Base-by-base conservation (phyloP, 2,329 filamentous ascomycete genomes). In the Dactylonectria estremocensis region DNA sequence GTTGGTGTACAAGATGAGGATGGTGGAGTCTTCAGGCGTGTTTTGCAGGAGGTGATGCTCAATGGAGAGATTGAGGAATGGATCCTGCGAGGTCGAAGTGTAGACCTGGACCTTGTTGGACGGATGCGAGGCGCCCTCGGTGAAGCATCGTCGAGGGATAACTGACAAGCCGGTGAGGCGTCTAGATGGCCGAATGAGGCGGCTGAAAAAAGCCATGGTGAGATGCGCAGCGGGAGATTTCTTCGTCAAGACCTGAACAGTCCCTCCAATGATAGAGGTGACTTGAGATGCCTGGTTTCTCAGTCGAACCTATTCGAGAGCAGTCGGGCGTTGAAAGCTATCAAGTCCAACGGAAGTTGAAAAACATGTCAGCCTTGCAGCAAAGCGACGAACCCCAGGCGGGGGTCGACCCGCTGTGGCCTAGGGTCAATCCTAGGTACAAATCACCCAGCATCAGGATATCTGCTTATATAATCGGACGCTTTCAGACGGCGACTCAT, bases 1-100 rank as follows among this genome's bases (percentile, higher is more conserved):
- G 82, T 99, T 98, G 75, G 90, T 89, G 83, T 98, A 99, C 57
- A 98, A 88, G 64, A 98, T 93, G 2, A 98, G 88, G 57, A 98
- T 82, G 14, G 89, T 92, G 13, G 94, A 94, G 67, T 92, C 88
- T 7, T 90, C 85, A 2, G 91, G 88, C 0, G 92, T 91, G 61
- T 90, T 90, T 75, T 93, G 90, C 8, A 98, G 89, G 33, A 99
- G 90, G 80, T 93, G 92, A 79, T 98, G 94, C 84, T 99, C 96
- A 75, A 98, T 92, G 35, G 95, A 95, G 65, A 99, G 93, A 81
- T 99, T 99, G 74, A 97, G 84, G 79, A 92, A 95, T 5, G 96
- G 95, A 77, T 97, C 89, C 57, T 82, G 83, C 62, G 90, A 92
- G 68, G 83, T 83, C 11, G 93, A 95, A 67, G 90, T 84, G 82